phyloP scores from a whole-genome alignment of 345 rosid species.

The Physaria fendleri region DNA sequence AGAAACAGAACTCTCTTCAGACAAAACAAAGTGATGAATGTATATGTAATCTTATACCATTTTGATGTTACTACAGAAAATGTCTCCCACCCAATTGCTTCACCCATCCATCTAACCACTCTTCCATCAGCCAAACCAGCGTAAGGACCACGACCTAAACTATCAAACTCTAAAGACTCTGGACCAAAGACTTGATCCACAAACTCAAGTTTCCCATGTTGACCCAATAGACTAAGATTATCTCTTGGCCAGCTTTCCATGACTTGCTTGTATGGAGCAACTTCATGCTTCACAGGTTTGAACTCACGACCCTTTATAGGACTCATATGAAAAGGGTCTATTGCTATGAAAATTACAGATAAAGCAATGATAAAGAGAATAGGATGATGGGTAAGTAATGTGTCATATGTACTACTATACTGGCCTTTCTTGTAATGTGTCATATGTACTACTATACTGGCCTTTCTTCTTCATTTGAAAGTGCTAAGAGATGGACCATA shows the following conservation, averaged over 20 bases:
- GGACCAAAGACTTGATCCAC: slow-evolving; percentile 76
- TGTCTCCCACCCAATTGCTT: slow-evolving; percentile 75
- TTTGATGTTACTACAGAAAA: slow-evolving; percentile 66
- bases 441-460: slow-evolving; percentile 26
- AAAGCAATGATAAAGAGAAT: slow-evolving; percentile 42
- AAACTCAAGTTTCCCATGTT: slow-evolving; percentile 66
- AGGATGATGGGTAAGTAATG: slow-evolving; percentile 38
- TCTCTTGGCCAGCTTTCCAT: slow-evolving; percentile 87
- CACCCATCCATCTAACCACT: slow-evolving; percentile 95
- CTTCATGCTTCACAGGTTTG: slow-evolving; percentile 74
- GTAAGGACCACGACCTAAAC: slow-evolving; percentile 78
- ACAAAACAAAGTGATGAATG: background rate
- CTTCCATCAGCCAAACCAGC: slow-evolving; percentile 88
- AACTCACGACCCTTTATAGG: slow-evolving; percentile 69
- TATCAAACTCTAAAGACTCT: slow-evolving; percentile 86
- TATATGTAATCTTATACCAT: slow-evolving; percentile 44
- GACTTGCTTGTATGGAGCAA: slow-evolving; percentile 83
- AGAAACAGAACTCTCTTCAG: background rate
- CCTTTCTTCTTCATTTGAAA: slow-evolving; percentile 53
- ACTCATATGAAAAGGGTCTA: slow-evolving; percentile 73
- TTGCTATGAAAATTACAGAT: slow-evolving; percentile 47
- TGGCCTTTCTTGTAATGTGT: no score
- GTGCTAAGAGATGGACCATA: slow-evolving; percentile 7
- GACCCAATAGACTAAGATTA: slow-evolving; percentile 51
- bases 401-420: slow-evolving; percentile 36